Base-by-base conservation (phyloP, 2,329 filamentous ascomycete genomes). In the Botrytis fabae region DNA sequence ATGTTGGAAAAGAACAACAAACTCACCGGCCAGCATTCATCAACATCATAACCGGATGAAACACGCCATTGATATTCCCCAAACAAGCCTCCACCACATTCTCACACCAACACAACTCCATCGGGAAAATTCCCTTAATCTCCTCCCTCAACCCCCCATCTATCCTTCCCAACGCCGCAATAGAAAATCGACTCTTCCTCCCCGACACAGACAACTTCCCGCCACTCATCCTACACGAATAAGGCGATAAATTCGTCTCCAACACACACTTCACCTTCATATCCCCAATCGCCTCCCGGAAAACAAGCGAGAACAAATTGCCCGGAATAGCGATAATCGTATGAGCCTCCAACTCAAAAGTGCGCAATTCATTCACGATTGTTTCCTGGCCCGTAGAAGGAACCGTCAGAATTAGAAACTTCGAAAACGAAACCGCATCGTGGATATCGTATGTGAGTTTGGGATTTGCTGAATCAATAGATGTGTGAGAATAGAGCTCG, bases 11-110 rank as follows among this genome's bases (percentile, higher is more conserved):
- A 5, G 48, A n/a, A 54, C 9, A 1, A 32, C 20, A 61, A 14
- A 62, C 60, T 62, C 25, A 62, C 10, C 74, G 71, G 6, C 74
- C 73, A 35, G 74, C 74, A 70, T 74, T 75, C 74, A 75, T 74
- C 9, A 75, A 25, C 64, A 74, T 75, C 74, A 75, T 75, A 20
- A 75, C 59, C 16, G 74, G 74, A 64, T 75, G 74, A 44, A 75
- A 75, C n/a, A 74, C 74, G 12, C 74, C 74, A n/a, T 75, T 75
- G 40, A 75, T 73, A 38, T 75, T 75, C 8, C 69, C 72, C 25
- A 75, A 64, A 35, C 54, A 75, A 61, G 74, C 74, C 35, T 75
- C 73, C 6, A 75, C 32, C 28, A 75, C 57, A 38, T 73, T 74
- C 46, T 40, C 42, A 59, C 74, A 70, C 74, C 74, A 75, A 48